A percentile compares a stretch with the other conserved stretches of the same genome.
Conservation (phyloP, 1,139 yeast species). For the Yamadazyma blattariae region DNA sequence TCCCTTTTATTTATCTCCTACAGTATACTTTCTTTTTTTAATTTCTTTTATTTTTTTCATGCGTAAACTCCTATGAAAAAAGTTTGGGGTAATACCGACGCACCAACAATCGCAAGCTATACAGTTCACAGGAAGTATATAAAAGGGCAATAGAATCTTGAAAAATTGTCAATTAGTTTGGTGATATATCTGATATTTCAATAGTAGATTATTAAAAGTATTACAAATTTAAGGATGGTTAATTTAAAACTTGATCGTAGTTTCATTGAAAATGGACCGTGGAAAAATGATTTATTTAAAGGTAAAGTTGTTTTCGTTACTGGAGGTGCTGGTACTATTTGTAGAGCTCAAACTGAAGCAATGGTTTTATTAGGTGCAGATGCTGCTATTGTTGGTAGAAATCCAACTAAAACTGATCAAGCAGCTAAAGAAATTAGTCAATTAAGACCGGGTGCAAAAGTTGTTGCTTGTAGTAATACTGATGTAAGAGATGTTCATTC, state of each 20-base stretch:
- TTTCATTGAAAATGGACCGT: slow-evolving; percentile 6
- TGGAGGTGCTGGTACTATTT: slow-evolving; percentile 94
- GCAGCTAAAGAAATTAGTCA: slow-evolving; percentile 65
- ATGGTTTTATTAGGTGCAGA: slow-evolving; percentile 78
- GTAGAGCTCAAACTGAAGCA: slow-evolving; percentile 84
- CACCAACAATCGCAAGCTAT: too few relatives aligned
- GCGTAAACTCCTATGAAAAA: too few relatives aligned
- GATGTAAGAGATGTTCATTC: slow-evolving; percentile 74
- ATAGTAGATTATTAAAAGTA: too few relatives aligned
- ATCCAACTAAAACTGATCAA: slow-evolving; percentile 54
- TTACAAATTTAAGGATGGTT: too few relatives aligned
- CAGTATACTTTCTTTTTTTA: too few relatives aligned
- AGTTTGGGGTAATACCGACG: too few relatives aligned
- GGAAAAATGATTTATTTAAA: slow-evolving; percentile 60
- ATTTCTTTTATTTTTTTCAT: too few relatives aligned
- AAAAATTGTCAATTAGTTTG: too few relatives aligned
- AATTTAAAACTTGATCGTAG: slow-evolving; percentile 2
- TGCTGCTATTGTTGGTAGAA: slow-evolving; percentile 83
- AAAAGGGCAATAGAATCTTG: too few relatives aligned
- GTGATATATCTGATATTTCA: too few relatives aligned
- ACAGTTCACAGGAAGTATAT: too few relatives aligned
- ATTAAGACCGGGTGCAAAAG: slow-evolving; percentile 59
- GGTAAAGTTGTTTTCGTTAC: slow-evolving; percentile 89
- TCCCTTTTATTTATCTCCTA: too few relatives aligned
- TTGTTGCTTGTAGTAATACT: slow-evolving; percentile 62